Conservation (phyloP, 2,329 filamentous ascomycete species). For the Aspergillus melleus region DNA sequence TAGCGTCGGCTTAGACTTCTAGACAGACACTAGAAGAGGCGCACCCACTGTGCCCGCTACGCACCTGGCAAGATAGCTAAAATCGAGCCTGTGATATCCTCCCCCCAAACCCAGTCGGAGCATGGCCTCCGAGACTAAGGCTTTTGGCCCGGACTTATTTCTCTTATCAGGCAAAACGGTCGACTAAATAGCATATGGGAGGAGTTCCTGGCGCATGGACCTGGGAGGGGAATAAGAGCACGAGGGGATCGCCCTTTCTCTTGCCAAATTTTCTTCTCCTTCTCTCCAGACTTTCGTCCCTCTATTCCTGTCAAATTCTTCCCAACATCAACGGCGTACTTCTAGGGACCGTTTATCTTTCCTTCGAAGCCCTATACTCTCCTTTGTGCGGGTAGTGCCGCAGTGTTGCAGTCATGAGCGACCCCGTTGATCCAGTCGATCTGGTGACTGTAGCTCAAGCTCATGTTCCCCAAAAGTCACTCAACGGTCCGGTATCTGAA, state of each 20-base stretch:
- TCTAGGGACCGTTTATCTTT: too few relatives aligned
- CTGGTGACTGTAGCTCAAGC: conserved; percentile 9
- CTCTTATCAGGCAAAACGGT: neutral
- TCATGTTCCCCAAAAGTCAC: conserved; percentile 5
- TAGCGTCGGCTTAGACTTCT: neutral
- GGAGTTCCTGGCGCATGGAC: neutral
- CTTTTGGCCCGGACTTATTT: neutral
- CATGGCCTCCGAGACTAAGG: neutral
- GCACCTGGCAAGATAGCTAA: neutral
- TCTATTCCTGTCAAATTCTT: neutral
- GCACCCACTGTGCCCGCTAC: neutral
- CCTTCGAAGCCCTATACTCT: neutral
- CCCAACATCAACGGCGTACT: neutral
- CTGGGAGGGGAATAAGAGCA: neutral
- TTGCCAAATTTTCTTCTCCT: neutral
- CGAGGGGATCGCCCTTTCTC: neutral
- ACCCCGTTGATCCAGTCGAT: conserved; percentile 5
- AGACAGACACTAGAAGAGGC: conserved; percentile 6
- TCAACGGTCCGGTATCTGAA: neutral
- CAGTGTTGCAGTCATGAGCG: conserved; percentile 10
- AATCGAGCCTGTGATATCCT: neutral
- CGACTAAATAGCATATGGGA: neutral
- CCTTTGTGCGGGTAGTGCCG: neutral
- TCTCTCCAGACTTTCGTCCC: neutral
- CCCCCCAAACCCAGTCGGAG: neutral